Percentiles rank a stretch among this genome's conserved stretches.
Conservation (phyloP, 106 monocot genomes). For the Acorus gramineus region DNA sequence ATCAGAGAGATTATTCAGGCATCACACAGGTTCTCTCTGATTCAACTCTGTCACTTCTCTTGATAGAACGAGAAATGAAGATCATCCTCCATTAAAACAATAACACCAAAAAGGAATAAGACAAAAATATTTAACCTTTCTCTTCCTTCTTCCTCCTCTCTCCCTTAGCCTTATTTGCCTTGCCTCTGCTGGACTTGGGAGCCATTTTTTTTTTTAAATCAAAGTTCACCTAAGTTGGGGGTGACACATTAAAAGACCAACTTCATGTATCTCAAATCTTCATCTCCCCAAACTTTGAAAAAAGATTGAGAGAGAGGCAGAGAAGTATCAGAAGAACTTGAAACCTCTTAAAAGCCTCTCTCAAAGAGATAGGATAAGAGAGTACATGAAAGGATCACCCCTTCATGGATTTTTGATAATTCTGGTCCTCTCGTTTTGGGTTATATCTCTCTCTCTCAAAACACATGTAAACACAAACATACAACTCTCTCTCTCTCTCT, state of each 20-base stretch:
- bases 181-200: constrained; percentile 52
- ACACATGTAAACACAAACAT: no score
- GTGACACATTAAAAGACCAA: not conserved
- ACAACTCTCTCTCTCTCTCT: no score
- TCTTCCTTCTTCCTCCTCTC: constrained; percentile 90
- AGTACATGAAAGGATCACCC: constrained; percentile 2
- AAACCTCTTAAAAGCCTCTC: not conserved
- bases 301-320: not conserved
- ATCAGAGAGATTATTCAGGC: no score
- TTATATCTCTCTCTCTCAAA: no score
- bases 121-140: constrained; percentile 29
- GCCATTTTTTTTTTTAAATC: constrained; percentile 32
- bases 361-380: constrained; percentile 15
- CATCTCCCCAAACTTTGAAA: not conserved
- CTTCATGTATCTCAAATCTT: not conserved
- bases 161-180: constrained; percentile 44
- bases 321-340: not conserved
- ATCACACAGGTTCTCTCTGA: no score
- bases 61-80: not conserved
- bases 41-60: not conserved
- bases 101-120: not conserved
- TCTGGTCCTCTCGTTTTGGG: constrained; percentile 40
- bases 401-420: constrained; percentile 29
- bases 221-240: not conserved
- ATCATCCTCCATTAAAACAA: not conserved